Evolutionary conservation across 2,329 filamentous ascomycete genomes (phyloP).

Genomic region (Verticillium isaacii): DNA sequence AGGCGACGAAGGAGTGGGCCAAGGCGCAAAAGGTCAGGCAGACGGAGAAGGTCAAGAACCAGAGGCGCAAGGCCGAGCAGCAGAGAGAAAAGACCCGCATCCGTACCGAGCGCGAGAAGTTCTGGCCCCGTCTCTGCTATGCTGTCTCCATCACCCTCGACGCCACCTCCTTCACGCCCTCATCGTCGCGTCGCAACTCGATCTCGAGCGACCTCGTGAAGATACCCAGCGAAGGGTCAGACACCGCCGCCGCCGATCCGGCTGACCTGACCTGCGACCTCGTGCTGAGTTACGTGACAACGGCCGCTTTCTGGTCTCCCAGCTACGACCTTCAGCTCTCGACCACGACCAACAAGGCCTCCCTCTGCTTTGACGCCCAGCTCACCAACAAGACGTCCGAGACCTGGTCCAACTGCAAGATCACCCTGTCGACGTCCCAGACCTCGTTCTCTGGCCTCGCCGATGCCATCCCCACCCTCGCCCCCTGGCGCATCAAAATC

Average conservation of each 20-base stretch:
- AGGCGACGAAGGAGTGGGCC: background rate
- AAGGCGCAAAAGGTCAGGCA: slow-evolving; percentile 22
- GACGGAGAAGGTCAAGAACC: slow-evolving; percentile 27
- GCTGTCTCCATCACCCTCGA: slow-evolving; percentile 47
- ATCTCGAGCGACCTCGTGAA: slow-evolving; percentile 49
- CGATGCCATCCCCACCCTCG: slow-evolving; percentile 48
- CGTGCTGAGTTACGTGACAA: slow-evolving; percentile 55
- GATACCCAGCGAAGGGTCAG: slow-evolving; percentile 16
- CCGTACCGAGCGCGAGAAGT: slow-evolving; percentile 35
- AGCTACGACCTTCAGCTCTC: slow-evolving; percentile 60
- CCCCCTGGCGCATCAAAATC: slow-evolving; percentile 53
- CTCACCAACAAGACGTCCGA: slow-evolving; percentile 60
- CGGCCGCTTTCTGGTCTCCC: slow-evolving; percentile 53
- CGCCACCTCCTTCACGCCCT: slow-evolving; percentile 33
- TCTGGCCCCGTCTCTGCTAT: slow-evolving; percentile 48
- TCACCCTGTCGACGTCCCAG: slow-evolving; percentile 60
- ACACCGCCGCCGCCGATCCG: slow-evolving; percentile 46
- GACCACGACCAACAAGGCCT: slow-evolving; percentile 46
- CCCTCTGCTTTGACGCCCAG: slow-evolving; percentile 57
- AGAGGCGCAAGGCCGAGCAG: slow-evolving; percentile 29
- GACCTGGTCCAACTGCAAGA: slow-evolving; percentile 55
- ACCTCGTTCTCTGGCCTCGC: slow-evolving; percentile 51
- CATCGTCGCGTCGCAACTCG: slow-evolving; percentile 44
- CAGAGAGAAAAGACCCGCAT: slow-evolving; percentile 38
- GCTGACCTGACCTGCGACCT: slow-evolving; percentile 37